These are phyloP conservation scores for Termitomyces titanicus DNA, from an alignment of 768 basidiomycete species.

Conservation along the genomic window DNA sequence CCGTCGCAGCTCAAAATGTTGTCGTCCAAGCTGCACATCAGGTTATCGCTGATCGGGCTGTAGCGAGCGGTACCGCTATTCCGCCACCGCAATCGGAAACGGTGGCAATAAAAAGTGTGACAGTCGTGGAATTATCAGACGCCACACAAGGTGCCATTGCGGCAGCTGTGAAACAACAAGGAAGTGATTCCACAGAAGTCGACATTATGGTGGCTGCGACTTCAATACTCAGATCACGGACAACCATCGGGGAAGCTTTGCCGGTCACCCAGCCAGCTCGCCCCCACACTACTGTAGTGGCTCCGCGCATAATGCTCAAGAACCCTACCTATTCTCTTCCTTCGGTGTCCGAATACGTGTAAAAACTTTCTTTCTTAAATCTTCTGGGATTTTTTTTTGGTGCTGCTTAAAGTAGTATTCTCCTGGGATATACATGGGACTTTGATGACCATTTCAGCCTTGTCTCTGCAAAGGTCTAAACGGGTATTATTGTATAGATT, in stretches of 20 bases:
- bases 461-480: conserved; percentile 11
- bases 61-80: conserved; percentile 31
- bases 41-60: conserved; percentile 45
- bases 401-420: conserved; percentile 21
- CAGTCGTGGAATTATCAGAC: conserved; percentile 47
- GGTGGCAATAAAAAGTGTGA: conserved; percentile 45
- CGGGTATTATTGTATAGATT: conserved; percentile 16
- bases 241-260: conserved; percentile 23
- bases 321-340: conserved; percentile 28
- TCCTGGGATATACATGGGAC: conserved; percentile 27
- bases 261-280: conserved; percentile 17
- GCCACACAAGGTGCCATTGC: conserved; percentile 69
- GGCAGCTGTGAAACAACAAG: conserved; percentile 74
- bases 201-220: conserved; percentile 76
- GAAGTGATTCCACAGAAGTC: conserved; percentile 70
- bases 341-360: conserved; percentile 40
- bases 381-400: conserved; percentile 24
- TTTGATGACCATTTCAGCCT: conserved; percentile 19
- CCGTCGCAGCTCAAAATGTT: conserved; percentile 76
- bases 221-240: conserved; percentile 42
- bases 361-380: conserved; percentile 23
- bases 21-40: conserved; percentile 80
- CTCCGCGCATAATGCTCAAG: conserved; percentile 18
- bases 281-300: conserved; percentile 17
- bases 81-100: conserved; percentile 34